Evolutionary conservation across 1,139 yeast species (phyloP).

Genomic region (Chernovozyma aurita): DNA sequence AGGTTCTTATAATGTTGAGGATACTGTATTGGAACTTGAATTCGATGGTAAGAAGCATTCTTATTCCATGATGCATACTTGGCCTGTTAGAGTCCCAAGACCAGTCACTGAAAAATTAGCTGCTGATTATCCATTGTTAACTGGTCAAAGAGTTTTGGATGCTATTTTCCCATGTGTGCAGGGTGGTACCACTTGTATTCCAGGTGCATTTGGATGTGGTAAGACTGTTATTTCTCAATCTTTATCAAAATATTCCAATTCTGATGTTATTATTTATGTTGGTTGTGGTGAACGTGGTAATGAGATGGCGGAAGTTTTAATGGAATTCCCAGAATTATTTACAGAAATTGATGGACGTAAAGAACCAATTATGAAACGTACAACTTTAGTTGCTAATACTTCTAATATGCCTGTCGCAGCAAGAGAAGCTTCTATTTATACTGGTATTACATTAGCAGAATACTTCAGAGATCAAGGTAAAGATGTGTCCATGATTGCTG

Average conservation of each 20-base stretch:
- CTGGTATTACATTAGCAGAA: constrained; percentile 98
- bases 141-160: constrained; percentile 98
- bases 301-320: constrained; percentile 98
- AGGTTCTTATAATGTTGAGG: constrained; percentile 89
- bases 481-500: constrained; percentile 98
- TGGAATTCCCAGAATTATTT: constrained; percentile 98
- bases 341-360: constrained; percentile 89
- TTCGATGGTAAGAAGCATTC: constrained; percentile 80
- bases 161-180: constrained; percentile 98
- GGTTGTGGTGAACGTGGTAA: constrained; percentile 97
- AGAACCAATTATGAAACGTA: constrained; percentile 99
- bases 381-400: constrained; percentile 96
- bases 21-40: constrained; percentile 86
- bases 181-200: constrained; percentile 99
- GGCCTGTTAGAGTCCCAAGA: constrained; percentile 99
- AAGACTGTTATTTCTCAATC: constrained; percentile 98
- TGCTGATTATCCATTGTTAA: constrained; percentile 90
- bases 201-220: constrained; percentile 99
- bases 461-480: constrained; percentile 99
- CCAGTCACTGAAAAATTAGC: constrained; percentile 92
- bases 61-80: constrained; percentile 94
- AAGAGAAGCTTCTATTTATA: constrained; percentile 98
- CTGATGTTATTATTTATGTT: constrained; percentile 91
- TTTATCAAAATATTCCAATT: constrained; percentile 92
- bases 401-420: constrained; percentile 99